Conservation (phyloP, 2,329 filamentous ascomycete species). For the Xylaria sp. region DNA sequence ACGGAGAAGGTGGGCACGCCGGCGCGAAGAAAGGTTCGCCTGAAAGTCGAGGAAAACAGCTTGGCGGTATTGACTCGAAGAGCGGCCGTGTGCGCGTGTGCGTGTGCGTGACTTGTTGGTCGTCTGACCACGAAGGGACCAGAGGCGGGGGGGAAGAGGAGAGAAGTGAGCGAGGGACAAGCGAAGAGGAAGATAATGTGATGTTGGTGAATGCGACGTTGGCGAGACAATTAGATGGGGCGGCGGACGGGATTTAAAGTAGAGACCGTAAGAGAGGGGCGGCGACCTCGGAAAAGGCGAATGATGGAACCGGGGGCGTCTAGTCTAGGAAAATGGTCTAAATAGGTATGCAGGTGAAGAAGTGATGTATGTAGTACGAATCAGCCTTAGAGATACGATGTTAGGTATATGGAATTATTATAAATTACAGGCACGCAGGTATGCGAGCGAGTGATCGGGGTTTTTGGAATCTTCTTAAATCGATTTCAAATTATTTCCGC, state of each 20-base stretch:
- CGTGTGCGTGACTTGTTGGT: not conserved
- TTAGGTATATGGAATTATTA: not conserved
- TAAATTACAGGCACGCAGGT: not conserved
- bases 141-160: not conserved
- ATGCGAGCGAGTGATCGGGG: not conserved
- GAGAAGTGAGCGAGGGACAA: not conserved
- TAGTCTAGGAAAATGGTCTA: not conserved
- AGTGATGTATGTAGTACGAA: no score
- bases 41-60: slow-evolving; percentile 88
- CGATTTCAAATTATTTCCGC: slow-evolving; percentile 33
- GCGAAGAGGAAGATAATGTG: not conserved
- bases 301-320: not conserved
- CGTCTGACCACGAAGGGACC: slow-evolving; percentile 2
- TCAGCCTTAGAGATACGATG: no score
- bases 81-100: not conserved
- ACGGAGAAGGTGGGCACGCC: slow-evolving; percentile 78
- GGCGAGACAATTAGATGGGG: not conserved
- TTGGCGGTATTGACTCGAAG: slow-evolving; percentile 69
- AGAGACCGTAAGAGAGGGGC: not conserved
- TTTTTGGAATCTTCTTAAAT: slow-evolving; percentile 36
- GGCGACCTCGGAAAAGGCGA: slow-evolving; percentile 10
- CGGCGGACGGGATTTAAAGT: not conserved
- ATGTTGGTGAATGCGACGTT: not conserved
- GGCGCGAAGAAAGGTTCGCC: slow-evolving; percentile 76
- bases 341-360: no score